Evolutionary conservation across 2,329 filamentous ascomycete genomes (phyloP), one percentile per base, ranked within the genome.

Genomic region (Bipolaris oryzae): DNA sequence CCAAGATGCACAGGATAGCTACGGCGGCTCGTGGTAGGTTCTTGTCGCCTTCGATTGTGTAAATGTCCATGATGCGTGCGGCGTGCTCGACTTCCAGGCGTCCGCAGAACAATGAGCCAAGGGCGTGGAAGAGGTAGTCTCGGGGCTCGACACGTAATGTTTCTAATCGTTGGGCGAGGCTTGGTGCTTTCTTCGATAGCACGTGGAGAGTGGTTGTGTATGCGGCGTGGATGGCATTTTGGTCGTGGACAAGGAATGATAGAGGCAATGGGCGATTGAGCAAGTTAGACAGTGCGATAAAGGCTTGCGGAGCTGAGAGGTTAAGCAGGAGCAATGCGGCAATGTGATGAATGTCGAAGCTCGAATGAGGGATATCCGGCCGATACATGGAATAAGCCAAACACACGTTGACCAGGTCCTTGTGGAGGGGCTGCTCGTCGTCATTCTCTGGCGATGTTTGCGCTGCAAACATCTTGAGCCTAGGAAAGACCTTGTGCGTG

Each of bases 351-450:
- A 88, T 90, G 51, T 90, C 89, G 60, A 84, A 82, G 55, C 91
- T 83, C 11, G 57, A 50, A 68, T 92, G 92, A 60, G 90, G 89
- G 68, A 94, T 89, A 71, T 95, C 91, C 63, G 87, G 89, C 58
- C 91, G 84, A 76, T 95, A 95, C 85, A 92, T 89, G 52, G 87
- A 83, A 75, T 94, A 94, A 6, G 91, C 91, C 67, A 87, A 87
- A 58, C 94, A 80, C 9, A 95, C 85, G 70, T 94, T 87, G 16
- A 89, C 79, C 28, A 95, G 79, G 35, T 84, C 81, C 55, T 86
- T 80, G 70, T 93, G 85, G 10, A 93, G 78, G 1, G 90, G 89
- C 0, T 85, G 87, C 78, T 80, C 84, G 28, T 72, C 68, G n/a
- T 60, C 49, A 3, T 58, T 58, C 13, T 58, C 50, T 1, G 62